Base-by-base conservation (phyloP, 1,284 basidiomycete genomes). In the Pulveroboletus sp. region DNA sequence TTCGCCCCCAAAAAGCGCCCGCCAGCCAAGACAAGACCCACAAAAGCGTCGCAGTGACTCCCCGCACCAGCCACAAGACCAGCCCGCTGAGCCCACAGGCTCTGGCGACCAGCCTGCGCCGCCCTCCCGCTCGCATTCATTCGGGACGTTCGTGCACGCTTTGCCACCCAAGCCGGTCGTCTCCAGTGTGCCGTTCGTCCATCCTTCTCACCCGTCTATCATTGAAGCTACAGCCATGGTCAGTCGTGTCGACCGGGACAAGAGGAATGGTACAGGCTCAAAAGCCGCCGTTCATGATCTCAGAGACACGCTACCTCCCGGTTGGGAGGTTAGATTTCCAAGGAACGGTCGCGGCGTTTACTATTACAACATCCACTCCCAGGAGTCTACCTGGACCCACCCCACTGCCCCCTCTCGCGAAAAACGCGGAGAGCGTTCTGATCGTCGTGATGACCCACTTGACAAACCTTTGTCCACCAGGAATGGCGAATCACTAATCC, bases 111-210 rank as follows among this genome's bases (percentile, higher is more conserved):
- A 73, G 26, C 66, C 76, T 43, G 47, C 65, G 43, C 47, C 64
- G 31, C 61, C 62, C 49, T 54, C 66, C 45, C 67, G 78, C 33
- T 46, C 54, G 18, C 72, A 70, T 49, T 63, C 72, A n/a, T 58
- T 70, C 53, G 72, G 65, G 40, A 71, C 71, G 44, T 66, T 81
- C 45, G 83, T 79, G 12, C 89, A 90, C 66, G 86, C 86, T 20
- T 77, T 91, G 18, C 88, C 88, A 24, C 83, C 89, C 4, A 91
- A 91, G 70, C 89, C 88, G 35, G 75, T 83, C 43, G 76, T 80
- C 38, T 75, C 80, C 49, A 78, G 69, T 56, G 77, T 83, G 26
- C 79, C 83, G 48, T 82, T 80, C 65, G 70, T 83, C 44, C 79
- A 81, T 54, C 79, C 82, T 49, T 78, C 83, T 65, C 80, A 83